Conservation (phyloP, 1,284 basidiomycete genomes). For the Irpex rosettiformis region DNA sequence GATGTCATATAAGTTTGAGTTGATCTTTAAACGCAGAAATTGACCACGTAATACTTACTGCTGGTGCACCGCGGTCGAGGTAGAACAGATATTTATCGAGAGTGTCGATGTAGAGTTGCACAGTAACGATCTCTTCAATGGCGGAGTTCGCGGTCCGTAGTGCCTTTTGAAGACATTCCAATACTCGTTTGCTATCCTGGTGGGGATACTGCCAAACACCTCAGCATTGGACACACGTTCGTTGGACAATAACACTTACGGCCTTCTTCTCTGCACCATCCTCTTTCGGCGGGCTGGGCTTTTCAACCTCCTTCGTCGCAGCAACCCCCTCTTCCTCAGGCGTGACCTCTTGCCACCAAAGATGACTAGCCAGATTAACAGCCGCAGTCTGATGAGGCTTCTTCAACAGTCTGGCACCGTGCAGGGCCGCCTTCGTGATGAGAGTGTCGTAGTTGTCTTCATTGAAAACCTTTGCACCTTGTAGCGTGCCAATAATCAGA, state of each 20-base stretch:
- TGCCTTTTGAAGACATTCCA: constrained; percentile 94
- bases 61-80: constrained; percentile 86
- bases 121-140: constrained; percentile 91
- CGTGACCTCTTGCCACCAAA: constrained; percentile 89
- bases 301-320: constrained; percentile 24
- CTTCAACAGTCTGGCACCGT: constrained; percentile 91
- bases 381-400: constrained; percentile 95
- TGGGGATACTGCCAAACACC: constrained; percentile 63
- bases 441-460: constrained; percentile 93
- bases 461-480: constrained; percentile 82
- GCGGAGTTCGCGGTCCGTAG: constrained; percentile 91
- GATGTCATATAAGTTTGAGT: constrained; percentile 13
- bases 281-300: constrained; percentile 40
- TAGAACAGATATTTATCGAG: constrained; percentile 94
- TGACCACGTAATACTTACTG: constrained; percentile 48
- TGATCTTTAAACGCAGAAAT: neutral
- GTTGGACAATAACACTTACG: constrained; percentile 40
- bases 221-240: neutral
- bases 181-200: constrained; percentile 90
- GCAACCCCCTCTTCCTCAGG: constrained; percentile 32
- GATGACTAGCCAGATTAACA: constrained; percentile 90
- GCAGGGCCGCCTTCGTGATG: constrained; percentile 93
- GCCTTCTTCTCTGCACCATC: constrained; percentile 52
- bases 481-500: constrained; percentile 85
- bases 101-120: constrained; percentile 92